phyloP scores from a whole-genome alignment of 768 basidiomycete genomes.

The Astraeus odoratus region DNA sequence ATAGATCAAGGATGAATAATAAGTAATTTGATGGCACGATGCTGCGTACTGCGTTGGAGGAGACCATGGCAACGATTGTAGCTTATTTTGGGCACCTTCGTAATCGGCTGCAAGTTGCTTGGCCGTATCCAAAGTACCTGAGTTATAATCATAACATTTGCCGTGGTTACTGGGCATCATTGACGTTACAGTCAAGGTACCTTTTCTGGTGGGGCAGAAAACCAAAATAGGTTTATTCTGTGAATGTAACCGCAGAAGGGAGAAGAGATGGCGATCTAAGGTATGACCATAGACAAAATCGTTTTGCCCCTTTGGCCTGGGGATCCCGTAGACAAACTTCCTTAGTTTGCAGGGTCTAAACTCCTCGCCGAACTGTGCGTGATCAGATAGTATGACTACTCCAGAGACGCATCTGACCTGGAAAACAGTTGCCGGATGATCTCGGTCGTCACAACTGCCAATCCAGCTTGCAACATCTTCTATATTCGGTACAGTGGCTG shows the following conservation, averaged over 20 bases:
- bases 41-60: constrained; percentile 43
- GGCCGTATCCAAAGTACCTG: constrained; percentile 62
- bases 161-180: too few relatives aligned
- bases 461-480: constrained; percentile 89
- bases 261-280: constrained; percentile 69
- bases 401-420: constrained; percentile 39
- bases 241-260: constrained; percentile 65
- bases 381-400: not conserved
- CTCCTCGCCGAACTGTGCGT: constrained; percentile 79
- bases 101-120: constrained; percentile 73
- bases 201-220: constrained; percentile 86
- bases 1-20: constrained; percentile 1
- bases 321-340: constrained; percentile 66
- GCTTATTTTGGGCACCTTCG: constrained; percentile 43
- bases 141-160: too few relatives aligned
- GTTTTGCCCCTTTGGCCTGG: constrained; percentile 55
- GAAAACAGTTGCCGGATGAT: constrained; percentile 53
- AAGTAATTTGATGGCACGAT: not conserved
- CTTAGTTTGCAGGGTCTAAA: constrained; percentile 81
- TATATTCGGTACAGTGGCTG: constrained; percentile 92
- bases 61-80: constrained; percentile 60
- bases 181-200: too few relatives aligned
- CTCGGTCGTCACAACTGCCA: constrained; percentile 33
- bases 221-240: constrained; percentile 79
- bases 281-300: constrained; percentile 70